These are phyloP conservation scores for Cyphellophora europaea DNA, from an alignment of 2,329 filamentous ascomycete genomes.

Conservation along the genomic window DNA sequence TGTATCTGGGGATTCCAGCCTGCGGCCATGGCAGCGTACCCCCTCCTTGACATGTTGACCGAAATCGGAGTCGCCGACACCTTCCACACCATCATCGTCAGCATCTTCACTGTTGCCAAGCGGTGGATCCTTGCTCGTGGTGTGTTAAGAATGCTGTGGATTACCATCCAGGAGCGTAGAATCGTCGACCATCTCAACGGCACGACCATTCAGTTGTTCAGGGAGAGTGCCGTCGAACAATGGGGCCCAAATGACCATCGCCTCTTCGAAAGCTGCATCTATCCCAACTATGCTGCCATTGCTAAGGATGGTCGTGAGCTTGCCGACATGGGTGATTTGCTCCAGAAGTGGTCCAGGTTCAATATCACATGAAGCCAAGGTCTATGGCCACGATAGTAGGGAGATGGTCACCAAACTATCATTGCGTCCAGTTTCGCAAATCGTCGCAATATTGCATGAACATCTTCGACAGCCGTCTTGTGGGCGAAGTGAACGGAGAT, in stretches of 20 bases:
- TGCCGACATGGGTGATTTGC: constrained; percentile 1
- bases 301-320: neutral
- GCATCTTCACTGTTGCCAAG: neutral
- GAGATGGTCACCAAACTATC: no score
- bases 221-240: neutral
- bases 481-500: neutral
- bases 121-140: constrained; percentile 1
- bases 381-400: no score
- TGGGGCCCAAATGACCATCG: constrained; percentile 1
- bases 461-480: neutral
- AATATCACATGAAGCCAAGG: no score
- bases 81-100: neutral
- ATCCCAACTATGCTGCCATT: constrained; percentile 1
- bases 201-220: neutral
- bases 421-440: neutral
- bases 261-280: constrained; percentile 1
- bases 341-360: neutral
- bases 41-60: neutral
- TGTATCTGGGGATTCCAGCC: neutral
- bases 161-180: neutral
- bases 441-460: neutral
- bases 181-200: neutral
- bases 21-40: neutral
- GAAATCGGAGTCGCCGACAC: neutral
- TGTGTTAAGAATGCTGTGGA: constrained; percentile 1